Evolutionary conservation across 208 protist genomes (phyloP).

Genomic region (Crithidia thermophila): DNA sequence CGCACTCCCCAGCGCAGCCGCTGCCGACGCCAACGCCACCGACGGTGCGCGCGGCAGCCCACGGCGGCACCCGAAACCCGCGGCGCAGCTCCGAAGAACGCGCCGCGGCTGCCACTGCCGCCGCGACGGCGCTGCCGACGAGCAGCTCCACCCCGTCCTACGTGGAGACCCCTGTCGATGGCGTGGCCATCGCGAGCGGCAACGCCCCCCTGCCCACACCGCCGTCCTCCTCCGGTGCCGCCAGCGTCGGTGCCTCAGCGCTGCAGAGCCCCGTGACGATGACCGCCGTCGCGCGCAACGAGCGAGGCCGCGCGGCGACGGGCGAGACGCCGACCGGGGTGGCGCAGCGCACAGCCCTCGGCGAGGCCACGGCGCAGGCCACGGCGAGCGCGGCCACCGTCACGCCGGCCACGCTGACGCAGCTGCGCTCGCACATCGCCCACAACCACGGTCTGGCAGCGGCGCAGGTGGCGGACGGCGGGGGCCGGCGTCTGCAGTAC

Average conservation of each 20-base stretch:
- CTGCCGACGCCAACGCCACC: conserved; percentile 10
- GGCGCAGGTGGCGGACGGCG: background rate
- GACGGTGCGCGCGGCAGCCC: background rate
- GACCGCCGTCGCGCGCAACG: background rate
- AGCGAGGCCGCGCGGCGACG: background rate
- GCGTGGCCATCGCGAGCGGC: too few relatives aligned
- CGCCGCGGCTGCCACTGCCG: background rate
- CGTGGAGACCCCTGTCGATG: too few relatives aligned
- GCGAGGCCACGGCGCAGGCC: background rate
- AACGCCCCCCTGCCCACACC: background rate
- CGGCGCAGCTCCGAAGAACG: conserved; percentile 13
- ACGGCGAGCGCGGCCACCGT: conserved; percentile 7
- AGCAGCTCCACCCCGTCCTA: background rate
- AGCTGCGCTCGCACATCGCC: conserved; percentile 9
- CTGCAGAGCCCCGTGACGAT: background rate
- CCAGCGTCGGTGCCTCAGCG: background rate
- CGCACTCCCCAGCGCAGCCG: too few relatives aligned
- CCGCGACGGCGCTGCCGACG: background rate
- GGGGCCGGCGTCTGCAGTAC: background rate
- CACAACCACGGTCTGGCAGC: conserved; percentile 10
- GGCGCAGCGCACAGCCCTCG: background rate
- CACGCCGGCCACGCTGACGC: conserved; percentile 3
- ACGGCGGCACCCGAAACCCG: conserved; percentile 15
- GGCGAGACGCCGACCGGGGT: conserved; percentile 3
- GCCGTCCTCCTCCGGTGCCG: too few relatives aligned